phyloP scores from a whole-genome alignment of 164 flowering plant genomes.

The Litsea cubeba region DNA sequence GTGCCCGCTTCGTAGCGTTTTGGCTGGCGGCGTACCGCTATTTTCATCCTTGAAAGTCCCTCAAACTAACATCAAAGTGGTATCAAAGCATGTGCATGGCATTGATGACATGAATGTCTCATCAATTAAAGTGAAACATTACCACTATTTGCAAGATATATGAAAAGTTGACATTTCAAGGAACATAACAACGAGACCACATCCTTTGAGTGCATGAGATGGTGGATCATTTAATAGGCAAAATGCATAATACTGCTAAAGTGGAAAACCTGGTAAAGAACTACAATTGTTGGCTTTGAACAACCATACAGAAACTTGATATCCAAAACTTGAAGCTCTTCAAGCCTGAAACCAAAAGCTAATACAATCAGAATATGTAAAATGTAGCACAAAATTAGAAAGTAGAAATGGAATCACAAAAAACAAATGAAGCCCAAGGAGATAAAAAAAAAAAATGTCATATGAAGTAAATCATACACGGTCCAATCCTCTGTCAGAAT shows the following conservation, averaged over 20 bases:
- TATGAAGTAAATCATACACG: neutral
- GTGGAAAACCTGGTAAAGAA: constrained; percentile 82
- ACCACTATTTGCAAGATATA: no score
- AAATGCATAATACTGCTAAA: neutral
- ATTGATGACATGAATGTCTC: no score
- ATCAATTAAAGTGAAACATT: no score
- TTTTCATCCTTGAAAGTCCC: no score
- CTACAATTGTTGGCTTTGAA: constrained; percentile 90
- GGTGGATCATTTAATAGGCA: neutral
- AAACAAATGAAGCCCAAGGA: neutral
- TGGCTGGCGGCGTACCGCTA: no score
- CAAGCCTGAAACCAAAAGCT: constrained; percentile 61
- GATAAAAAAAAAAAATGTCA: neutral
- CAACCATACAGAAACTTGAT: constrained; percentile 95
- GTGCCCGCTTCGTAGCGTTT: no score
- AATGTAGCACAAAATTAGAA: neutral
- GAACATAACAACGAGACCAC: no score
- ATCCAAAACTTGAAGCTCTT: constrained; percentile 98
- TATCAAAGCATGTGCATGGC: no score
- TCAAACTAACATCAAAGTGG: no score
- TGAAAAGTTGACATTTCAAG: no score
- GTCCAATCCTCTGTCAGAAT: neutral
- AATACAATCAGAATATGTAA: constrained; percentile 3
- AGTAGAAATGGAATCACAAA: neutral
- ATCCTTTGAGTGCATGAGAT: neutral